Base-by-base conservation (phyloP, 2,329 filamentous ascomycete species). In the Pseudopithomyces chartarum region DNA sequence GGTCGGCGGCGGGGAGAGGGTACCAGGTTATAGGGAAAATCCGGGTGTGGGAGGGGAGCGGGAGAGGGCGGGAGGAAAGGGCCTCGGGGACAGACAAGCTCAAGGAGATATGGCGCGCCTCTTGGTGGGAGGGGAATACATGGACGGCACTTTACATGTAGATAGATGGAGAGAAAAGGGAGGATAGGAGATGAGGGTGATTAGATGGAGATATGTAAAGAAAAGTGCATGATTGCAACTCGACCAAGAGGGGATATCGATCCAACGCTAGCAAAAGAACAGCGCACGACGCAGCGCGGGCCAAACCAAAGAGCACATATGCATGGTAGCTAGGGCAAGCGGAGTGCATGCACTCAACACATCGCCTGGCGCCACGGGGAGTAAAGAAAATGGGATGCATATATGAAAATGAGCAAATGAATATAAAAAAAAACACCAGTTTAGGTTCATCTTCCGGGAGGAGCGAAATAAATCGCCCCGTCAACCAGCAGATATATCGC, bases 61-160 rank as follows among this genome's bases (percentile, higher is more conserved):
- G 70, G 69, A 73, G 78, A 78, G 79, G 74, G 71, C 64, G 78
- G 66, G 80, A 79, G 76, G 70, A 72, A 74, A 73, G 74, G 71
- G 69, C 73, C 71, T 74, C 70, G 71, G 73, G 73, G 67, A 75
- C 70, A 76, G 73, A 75, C 73, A 71, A 66, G 73, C 73, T 68
- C 63, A 72, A 73, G 71, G 68, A 74, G 68, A 74, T 72, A 71
- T 66, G 69, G 15, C 70, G 63, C 67, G 60, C 61, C 57, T 17
- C 57, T 57, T 62, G 57, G 60, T 62, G 63, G 66, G 64, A 59
- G 61, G 33, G 65, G 60, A 57, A 64, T 63, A 60, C 57, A 58
- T 59, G 59, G n/a, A n/a, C n/a, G n/a, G n/a, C n/a, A n/a, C n/a
- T n/a, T n/a, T n/a, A n/a, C n/a, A n/a, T 51, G 36, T 46, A 57